Evolutionary conservation across 2,329 filamentous ascomycete genomes (phyloP).

Genomic region (Berkeleyomyces rouxiae): DNA sequence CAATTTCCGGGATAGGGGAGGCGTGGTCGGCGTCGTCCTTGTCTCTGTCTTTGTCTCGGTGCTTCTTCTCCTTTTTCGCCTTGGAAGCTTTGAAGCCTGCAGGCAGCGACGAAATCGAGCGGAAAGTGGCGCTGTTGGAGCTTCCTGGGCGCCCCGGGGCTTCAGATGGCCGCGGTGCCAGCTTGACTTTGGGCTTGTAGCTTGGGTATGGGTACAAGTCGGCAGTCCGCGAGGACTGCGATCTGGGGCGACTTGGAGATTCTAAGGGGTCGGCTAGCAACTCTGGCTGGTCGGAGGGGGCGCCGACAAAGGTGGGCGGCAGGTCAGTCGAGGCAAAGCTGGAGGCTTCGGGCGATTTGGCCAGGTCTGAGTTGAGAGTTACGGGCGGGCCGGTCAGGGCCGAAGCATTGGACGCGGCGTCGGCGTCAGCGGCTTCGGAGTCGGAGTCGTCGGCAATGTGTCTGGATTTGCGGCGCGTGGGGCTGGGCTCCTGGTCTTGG

Average conservation of each 20-base stretch:
- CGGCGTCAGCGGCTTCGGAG: constrained; percentile 5
- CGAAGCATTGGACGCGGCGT: not conserved
- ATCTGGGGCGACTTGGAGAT: constrained; percentile 28
- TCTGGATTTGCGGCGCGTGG: constrained; percentile 41
- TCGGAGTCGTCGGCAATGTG: constrained; percentile 23
- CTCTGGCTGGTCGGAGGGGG: constrained; percentile 23
- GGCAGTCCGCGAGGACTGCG: constrained; percentile 31
- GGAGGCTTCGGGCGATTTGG: constrained; percentile 31
- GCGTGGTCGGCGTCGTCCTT: constrained; percentile 18
- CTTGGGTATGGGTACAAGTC: constrained; percentile 37
- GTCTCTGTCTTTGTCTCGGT: constrained; percentile 17
- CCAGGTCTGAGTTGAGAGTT: constrained; percentile 35
- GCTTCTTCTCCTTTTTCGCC: constrained; percentile 12
- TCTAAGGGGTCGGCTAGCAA: constrained; percentile 30
- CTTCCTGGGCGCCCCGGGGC: constrained; percentile 46
- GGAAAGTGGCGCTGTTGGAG: constrained; percentile 41
- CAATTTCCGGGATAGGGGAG: constrained; percentile 22
- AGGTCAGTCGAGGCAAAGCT: constrained; percentile 34
- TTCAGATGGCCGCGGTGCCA: constrained; percentile 67
- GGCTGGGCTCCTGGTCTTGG: constrained; percentile 40
- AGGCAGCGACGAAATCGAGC: constrained; percentile 65
- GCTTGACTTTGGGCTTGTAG: constrained; percentile 67
- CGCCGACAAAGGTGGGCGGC: constrained; percentile 35
- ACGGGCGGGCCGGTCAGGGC: constrained; percentile 23
- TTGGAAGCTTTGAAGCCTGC: constrained; percentile 53